phyloP scores from a whole-genome alignment of 2,329 filamentous ascomycete genomes.

The Bipolaris sorokiniana region DNA sequence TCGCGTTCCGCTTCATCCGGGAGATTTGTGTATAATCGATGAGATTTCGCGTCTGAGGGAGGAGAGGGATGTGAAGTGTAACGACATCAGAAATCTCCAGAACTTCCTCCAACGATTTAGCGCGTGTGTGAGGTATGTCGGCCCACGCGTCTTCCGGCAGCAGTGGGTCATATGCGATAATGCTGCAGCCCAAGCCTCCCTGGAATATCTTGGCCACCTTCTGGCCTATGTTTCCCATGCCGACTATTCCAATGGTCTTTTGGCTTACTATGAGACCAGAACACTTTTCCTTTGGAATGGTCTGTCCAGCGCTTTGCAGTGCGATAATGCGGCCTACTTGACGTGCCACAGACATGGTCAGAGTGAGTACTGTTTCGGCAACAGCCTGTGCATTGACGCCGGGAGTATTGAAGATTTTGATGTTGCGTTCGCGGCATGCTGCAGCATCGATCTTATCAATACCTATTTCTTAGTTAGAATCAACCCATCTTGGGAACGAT shows the following conservation, averaged over 20 bases:
- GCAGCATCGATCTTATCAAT: slow-evolving; percentile 53
- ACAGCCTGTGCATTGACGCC: slow-evolving; percentile 55
- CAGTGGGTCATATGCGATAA: slow-evolving; percentile 49
- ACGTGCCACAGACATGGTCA: slow-evolving; percentile 44
- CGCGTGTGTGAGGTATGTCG: slow-evolving; percentile 28
- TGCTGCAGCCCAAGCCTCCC: slow-evolving; percentile 50
- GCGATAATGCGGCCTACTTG: slow-evolving; percentile 33
- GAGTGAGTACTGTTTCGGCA: slow-evolving; percentile 49
- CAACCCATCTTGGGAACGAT: too few relatives aligned
- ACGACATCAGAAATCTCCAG: slow-evolving; percentile 25
- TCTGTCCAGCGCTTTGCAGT: slow-evolving; percentile 40
- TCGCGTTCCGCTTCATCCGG: slow-evolving; percentile 50
- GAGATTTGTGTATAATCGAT: slow-evolving; percentile 49
- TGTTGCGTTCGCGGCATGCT: slow-evolving; percentile 48
- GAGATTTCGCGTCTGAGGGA: slow-evolving; percentile 31
- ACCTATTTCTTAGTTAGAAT: slow-evolving; percentile 25
- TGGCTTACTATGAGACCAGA: slow-evolving; percentile 50
- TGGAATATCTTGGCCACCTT: slow-evolving; percentile 27
- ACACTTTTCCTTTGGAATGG: slow-evolving; percentile 52
- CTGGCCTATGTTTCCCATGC: slow-evolving; percentile 51
- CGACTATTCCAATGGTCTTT: slow-evolving; percentile 56
- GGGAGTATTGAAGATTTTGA: slow-evolving; percentile 57
- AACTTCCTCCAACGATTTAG: slow-evolving; percentile 21
- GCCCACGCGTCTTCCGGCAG: slow-evolving; percentile 52
- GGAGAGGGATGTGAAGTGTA: slow-evolving; percentile 31